These are phyloP conservation scores for Stagonosporopsis vannaccii DNA, from an alignment of 2,329 filamentous ascomycete genomes.

Conservation along the genomic window DNA sequence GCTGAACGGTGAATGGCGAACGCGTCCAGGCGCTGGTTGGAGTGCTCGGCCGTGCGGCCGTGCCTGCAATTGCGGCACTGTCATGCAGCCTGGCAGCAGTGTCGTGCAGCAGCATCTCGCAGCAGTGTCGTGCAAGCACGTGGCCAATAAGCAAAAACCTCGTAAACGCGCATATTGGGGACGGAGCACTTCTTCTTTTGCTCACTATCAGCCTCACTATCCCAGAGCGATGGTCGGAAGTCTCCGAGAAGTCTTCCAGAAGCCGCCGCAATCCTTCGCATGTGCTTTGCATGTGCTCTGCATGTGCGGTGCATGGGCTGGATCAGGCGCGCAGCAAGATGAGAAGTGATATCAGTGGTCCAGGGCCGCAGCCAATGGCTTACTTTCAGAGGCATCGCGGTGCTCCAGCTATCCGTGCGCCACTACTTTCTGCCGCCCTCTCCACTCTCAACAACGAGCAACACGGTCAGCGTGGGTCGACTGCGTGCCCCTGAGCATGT, in stretches of 20 bases:
- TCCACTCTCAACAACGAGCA: conserved; percentile 17
- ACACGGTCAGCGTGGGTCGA: conserved; percentile 4
- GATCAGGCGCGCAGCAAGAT: too few species aligned
- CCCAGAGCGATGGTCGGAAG: neutral
- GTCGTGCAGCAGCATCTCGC: conserved; percentile 7
- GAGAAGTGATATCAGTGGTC: conserved; percentile 2
- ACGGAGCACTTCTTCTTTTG: neutral
- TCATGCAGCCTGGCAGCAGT: neutral
- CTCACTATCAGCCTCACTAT: neutral
- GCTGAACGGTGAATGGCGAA: conserved; percentile 5
- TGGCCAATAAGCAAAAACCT: neutral
- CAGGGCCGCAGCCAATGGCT: conserved; percentile 1
- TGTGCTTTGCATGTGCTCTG: neutral
- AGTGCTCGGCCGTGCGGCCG: neutral
- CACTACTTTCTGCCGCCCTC: conserved; percentile 5
- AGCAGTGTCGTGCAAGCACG: too few species aligned
- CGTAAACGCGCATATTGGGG: neutral
- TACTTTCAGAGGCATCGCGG: neutral
- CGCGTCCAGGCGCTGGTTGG: neutral
- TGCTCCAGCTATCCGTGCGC: conserved; percentile 12
- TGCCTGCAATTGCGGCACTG: neutral
- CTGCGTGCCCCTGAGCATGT: conserved; percentile 12
- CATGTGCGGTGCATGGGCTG: neutral
- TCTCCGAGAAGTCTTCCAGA: conserved; percentile 14
- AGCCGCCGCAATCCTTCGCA: neutral